Base-by-base conservation (phyloP, 257 asterid genomes). In the Ajuga chamaepitys region DNA sequence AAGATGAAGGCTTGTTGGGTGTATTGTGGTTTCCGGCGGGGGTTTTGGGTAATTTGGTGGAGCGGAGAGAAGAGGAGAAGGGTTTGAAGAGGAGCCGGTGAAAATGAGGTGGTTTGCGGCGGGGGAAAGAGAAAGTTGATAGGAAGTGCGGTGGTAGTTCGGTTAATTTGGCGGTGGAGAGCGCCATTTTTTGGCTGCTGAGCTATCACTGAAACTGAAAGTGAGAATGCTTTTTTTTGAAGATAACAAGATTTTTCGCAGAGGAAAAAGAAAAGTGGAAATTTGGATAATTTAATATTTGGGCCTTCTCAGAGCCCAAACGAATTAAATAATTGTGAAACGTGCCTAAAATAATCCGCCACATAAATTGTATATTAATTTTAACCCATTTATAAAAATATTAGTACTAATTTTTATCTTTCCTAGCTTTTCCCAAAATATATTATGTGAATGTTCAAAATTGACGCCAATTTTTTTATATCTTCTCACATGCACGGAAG, bases 81-180 rank as follows among this genome's bases (percentile, higher is more conserved):
- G 87, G 88, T 75, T 78, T 89, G 73, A 78, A 71, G 64, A 84
- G 68, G 45, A 58, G 34, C n/a, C 75, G 62, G 59, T 80, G 68
- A 46, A 75, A 67, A 42, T 74, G 78, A 47, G 78, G 76, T 51
- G 71, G 83, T 57, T 75, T 80, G 18, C 79, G 81, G 64, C 75
- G 64, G 71, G 84, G 46, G 5, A 78, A 68, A 35, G 83, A 60
- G 75, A 85, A 74, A 38, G 87, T 45, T 21, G 83, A 73, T 40
- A 83, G 67, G 47, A 82, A 40, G 70, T 75, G 84, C 18, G 88
- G 84, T 35, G 82, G 86, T 68, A 89, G 76, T 78, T 93, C 95
- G 32, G 94, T 68, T n/a, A 87, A 50, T 58, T 83, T 86, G 60
- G 90, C 87, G 14, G 91, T 82, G 11, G 95, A 77, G 47, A 77